These are phyloP conservation scores for Orbilia oligospora DNA, from an alignment of 2,329 filamentous ascomycete genomes.

Conservation along the genomic window DNA sequence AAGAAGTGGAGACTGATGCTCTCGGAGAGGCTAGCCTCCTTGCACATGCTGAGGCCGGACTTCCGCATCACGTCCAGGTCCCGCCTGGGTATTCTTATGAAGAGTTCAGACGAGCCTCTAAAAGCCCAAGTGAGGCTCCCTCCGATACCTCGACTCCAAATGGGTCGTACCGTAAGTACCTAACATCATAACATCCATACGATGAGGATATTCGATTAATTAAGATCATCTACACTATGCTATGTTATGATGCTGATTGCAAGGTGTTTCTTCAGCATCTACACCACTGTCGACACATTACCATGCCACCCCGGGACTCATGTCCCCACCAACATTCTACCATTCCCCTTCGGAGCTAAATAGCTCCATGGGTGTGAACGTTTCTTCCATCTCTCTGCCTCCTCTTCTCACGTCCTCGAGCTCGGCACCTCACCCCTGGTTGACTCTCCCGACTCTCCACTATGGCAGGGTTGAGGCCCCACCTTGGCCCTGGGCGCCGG, in stretches of 20 bases:
- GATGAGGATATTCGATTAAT: too few relatives aligned
- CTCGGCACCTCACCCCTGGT: conserved; percentile 5
- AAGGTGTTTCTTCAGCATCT: conserved; percentile 9
- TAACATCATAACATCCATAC: too few relatives aligned
- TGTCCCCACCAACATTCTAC: conserved; percentile 14
- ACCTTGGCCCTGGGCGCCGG: conserved; percentile 18
- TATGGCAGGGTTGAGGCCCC: background rate
- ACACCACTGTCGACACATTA: conserved; percentile 15
- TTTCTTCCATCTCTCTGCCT: conserved; percentile 19
- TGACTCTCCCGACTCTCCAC: conserved; percentile 15
- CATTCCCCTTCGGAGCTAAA: background rate
- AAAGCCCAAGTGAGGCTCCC: conserved; percentile 30
- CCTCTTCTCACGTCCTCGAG: conserved; percentile 1
- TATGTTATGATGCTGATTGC: background rate
- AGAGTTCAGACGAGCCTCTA: conserved; percentile 14
- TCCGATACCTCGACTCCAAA: conserved; percentile 11
- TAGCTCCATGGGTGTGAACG: background rate
- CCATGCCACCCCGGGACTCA: conserved; percentile 16
- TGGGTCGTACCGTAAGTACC: conserved; percentile 37
- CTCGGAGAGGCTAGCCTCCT: background rate
- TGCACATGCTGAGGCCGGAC: background rate
- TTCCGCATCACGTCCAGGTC: background rate
- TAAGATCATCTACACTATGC: too few relatives aligned
- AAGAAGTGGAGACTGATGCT: background rate
- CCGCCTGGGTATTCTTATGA: conserved; percentile 10